These are phyloP conservation scores for Aspergillus bridgeri DNA, from an alignment of 495 filamentous ascomycete species.

Conservation along the genomic window DNA sequence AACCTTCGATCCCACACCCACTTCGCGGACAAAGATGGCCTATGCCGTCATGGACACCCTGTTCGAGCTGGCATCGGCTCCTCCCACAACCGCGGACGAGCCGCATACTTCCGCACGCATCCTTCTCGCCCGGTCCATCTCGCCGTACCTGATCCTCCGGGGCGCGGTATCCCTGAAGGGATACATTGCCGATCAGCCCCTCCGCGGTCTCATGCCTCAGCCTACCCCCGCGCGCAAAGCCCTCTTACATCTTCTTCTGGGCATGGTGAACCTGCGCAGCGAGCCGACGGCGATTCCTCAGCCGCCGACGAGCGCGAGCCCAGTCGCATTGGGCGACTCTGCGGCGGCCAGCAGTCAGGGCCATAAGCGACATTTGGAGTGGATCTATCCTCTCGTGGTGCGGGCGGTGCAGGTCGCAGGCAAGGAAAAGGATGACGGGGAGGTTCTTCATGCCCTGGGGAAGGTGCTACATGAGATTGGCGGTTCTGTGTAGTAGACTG, in stretches of 20 bases:
- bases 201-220: constrained; percentile 89
- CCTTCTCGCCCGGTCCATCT: constrained; percentile 69
- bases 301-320: constrained; percentile 38
- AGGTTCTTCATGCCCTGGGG: constrained; percentile 57
- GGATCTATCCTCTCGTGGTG: constrained; percentile 78
- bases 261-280: constrained; percentile 61
- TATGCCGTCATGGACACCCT: constrained; percentile 81
- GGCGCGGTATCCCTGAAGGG: constrained; percentile 72
- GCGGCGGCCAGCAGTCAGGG: constrained; percentile 10
- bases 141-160: constrained; percentile 81
- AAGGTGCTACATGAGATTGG: constrained; percentile 68
- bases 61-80: constrained; percentile 62
- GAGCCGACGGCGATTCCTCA: constrained; percentile 71
- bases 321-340: constrained; percentile 41
- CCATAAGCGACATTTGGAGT: constrained; percentile 70
- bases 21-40: constrained; percentile 64
- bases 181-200: constrained; percentile 88
- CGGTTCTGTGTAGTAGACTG: constrained; percentile 6
- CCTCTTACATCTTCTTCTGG: constrained; percentile 64
- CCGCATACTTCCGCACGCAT: constrained; percentile 32
- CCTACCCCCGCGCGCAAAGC: constrained; percentile 77
- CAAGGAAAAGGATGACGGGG: constrained; percentile 55
- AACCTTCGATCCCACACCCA: constrained; percentile 64
- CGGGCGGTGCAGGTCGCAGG: constrained; percentile 66
- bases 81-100: constrained; percentile 14